Base-by-base conservation (phyloP, 139 green algal genomes). In the Eudorina sp. region DNA sequence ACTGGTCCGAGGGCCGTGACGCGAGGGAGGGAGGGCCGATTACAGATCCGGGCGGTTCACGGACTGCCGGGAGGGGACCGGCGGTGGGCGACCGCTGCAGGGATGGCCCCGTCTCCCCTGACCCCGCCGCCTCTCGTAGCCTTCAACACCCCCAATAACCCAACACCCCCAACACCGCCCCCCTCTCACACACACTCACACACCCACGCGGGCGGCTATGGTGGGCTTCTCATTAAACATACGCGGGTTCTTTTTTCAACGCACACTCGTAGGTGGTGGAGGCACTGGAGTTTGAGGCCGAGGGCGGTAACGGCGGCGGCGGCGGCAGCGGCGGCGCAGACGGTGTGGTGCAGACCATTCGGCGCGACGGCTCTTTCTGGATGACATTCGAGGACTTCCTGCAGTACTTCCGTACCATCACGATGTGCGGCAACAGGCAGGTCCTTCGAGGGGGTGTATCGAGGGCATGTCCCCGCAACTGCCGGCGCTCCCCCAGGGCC, bases 321-420 rank as follows among this genome's bases (percentile, higher is more conserved):
- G 81, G 4, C 31, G 45, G 6, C 29, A 23, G 29, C 40, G 25
- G 34, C 27, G 53, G 3, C 55, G 7, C 27, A 4, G 4, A 27
- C 43, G 3, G n/a, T n/a, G n/a, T n/a, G n/a, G n/a, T n/a, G n/a
- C n/a, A 7, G 13, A 36, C 80, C 34, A 29, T 16, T 40, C 62
- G 64, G 25, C 62, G 81, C 11, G 81, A 87, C 60, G 81, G 81
- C 7, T 66, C 81, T 0, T 87, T 87, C 81, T 87, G 81, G 81
- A 87, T 87, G 81, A 53, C 45, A 1, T 87, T 34, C 9, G 62
- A 87, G 31, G 81, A 87, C 46, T 78, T 87, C 64, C 19, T 68
- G 19, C 19, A 9, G 9, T 69, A 79, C 81, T 87, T 79, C 81
- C 31, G 45, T 36, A 25, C 34, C 27, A 27, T 87, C 34, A 87